Evolutionary conservation across 192 early-diverging fungal genomes (phyloP).

Genomic region (Backusella tuberculispora): DNA sequence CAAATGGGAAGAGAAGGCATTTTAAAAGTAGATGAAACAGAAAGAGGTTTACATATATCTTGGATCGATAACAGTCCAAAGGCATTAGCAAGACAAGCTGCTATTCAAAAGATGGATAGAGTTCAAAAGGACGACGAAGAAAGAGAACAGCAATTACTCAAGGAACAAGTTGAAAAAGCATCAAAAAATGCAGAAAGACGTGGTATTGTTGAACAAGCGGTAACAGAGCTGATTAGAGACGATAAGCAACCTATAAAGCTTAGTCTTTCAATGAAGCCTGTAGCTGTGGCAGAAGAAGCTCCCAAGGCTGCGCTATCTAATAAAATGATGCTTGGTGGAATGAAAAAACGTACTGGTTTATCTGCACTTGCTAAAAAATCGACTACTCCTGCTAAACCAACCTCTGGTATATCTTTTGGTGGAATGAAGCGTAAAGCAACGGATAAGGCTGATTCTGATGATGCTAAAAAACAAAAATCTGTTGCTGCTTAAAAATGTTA

Average conservation of each 20-base stretch:
- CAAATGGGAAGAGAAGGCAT: slow-evolving; percentile 84
- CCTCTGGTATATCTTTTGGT: neutral
- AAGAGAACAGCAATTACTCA: slow-evolving; percentile 72
- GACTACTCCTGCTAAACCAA: neutral
- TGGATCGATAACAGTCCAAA: slow-evolving; percentile 94
- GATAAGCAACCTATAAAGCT: slow-evolving; percentile 75
- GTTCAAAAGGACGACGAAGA: slow-evolving; percentile 88
- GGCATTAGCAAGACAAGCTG: slow-evolving; percentile 81
- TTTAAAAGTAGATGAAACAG: slow-evolving; percentile 86
- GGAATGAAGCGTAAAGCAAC: neutral
- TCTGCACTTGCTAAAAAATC: slow-evolving; percentile 34
- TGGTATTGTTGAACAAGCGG: slow-evolving; percentile 30
- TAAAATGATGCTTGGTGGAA: slow-evolving; percentile 34
- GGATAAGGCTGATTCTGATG: neutral
- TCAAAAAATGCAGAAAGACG: slow-evolving; percentile 47
- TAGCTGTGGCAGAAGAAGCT: slow-evolving; percentile 23
- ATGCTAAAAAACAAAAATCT: neutral
- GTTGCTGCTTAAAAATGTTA: neutral
- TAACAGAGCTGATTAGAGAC: slow-evolving; percentile 68
- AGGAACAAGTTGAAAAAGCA: slow-evolving; percentile 86
- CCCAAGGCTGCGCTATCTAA: slow-evolving; percentile 27
- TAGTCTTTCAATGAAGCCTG: slow-evolving; percentile 57
- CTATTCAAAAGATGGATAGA: slow-evolving; percentile 79
- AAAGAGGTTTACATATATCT: slow-evolving; percentile 86
- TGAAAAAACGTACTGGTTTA: slow-evolving; percentile 35